A percentile compares a stretch with the other conserved stretches of the same genome.
Evolutionary conservation across 169 alveolate species (phyloP).

Genomic region (Sarcocystis neurona): DNA sequence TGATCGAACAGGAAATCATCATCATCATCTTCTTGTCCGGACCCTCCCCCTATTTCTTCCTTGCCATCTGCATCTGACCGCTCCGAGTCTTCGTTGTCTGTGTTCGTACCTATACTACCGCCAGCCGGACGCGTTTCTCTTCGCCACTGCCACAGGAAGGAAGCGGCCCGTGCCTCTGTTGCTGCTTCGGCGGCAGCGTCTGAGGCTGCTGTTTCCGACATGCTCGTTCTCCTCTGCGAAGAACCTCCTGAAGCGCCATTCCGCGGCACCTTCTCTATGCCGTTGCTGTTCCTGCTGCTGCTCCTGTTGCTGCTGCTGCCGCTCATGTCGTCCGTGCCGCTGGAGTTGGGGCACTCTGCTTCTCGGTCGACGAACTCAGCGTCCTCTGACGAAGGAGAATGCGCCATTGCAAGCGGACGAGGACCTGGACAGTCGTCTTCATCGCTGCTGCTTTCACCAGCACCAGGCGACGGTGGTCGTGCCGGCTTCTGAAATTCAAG

Average conservation of each 20-base stretch:
- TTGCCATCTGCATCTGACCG: neutral
- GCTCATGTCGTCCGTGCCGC: too few relatives aligned
- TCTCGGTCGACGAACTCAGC: too few relatives aligned
- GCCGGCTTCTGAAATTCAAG: too few relatives aligned
- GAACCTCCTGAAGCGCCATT: neutral
- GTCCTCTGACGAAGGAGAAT: neutral
- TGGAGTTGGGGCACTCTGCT: too few relatives aligned
- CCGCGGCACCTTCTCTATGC: neutral
- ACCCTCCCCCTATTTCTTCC: neutral
- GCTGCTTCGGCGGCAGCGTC: neutral
- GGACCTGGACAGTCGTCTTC: too few relatives aligned
- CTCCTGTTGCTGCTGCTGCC: neutral
- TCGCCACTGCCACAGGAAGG: neutral
- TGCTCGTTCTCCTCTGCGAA: neutral
- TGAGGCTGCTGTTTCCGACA: too few relatives aligned
- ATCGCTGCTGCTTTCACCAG: too few relatives aligned
- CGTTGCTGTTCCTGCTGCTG: neutral
- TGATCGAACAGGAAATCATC: constrained; percentile 14
- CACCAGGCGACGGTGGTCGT: too few relatives aligned
- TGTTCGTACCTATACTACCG: neutral
- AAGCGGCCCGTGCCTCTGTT: neutral
- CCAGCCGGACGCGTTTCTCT: neutral
- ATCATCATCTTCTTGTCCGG: neutral
- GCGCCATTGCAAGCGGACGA: neutral
- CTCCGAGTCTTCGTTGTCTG: neutral